Conservation (phyloP, 192 early-diverging fungal genomes). For the Entomortierella beljakovae region DNA sequence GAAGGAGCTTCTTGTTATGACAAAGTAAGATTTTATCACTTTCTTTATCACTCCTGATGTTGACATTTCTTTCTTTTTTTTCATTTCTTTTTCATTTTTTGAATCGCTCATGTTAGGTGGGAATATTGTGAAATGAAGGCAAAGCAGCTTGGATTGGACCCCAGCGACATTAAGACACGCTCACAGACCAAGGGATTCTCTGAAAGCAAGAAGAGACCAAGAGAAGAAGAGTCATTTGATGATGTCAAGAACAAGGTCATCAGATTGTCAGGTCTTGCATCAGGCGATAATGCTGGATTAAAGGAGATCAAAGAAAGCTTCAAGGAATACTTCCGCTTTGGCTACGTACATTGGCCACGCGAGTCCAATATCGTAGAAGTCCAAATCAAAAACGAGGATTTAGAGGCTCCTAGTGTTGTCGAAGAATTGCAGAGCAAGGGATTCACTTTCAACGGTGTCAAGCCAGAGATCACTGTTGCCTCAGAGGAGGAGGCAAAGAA, state of each 20-base stretch:
- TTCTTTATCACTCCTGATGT: too few species aligned
- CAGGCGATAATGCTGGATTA: conserved; percentile 22
- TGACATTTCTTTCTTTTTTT: too few species aligned
- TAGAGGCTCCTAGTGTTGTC: conserved; percentile 27
- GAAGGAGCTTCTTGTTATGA: conserved; percentile 56
- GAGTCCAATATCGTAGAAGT: conserved; percentile 27
- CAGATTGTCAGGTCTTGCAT: conserved; percentile 25
- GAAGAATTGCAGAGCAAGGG: conserved; percentile 19
- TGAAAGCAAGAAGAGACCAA: conserved; percentile 39
- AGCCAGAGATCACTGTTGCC: conserved; percentile 41
- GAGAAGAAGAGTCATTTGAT: conserved; percentile 46
- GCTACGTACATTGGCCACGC: conserved; percentile 46
- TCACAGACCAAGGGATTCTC: conserved; percentile 39
- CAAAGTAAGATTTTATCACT: too few species aligned
- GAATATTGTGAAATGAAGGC: conserved; percentile 60
- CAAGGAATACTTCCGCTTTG: conserved; percentile 44
- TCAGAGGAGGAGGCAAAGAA: conserved; percentile 27
- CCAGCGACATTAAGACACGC: conserved; percentile 35
- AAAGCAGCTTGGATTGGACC: conserved; percentile 54
- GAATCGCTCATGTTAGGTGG: conserved; percentile 17
- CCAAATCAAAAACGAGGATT: conserved; percentile 35
- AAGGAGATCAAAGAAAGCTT: conserved; percentile 35
- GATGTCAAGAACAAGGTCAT: conserved; percentile 52
- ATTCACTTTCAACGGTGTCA: conserved; percentile 42
- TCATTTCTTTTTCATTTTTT: too few species aligned